Conservation (phyloP, 1,284 basidiomycete species). For the Moniliophthora roreri region DNA sequence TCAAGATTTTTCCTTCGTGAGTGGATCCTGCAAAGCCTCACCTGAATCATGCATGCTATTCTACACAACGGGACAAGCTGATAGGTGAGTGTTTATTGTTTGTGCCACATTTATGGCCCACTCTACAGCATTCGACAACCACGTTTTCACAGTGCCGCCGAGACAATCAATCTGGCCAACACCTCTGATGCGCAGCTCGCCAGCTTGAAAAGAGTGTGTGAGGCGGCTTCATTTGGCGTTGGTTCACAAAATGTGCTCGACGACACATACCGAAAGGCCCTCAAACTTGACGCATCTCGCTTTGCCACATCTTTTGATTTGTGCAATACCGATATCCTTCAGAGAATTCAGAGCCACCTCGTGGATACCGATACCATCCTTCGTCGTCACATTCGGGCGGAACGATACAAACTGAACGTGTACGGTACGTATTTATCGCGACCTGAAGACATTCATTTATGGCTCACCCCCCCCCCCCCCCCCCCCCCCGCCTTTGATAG, state of each 20-base stretch:
- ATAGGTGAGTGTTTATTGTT: too few relatives aligned
- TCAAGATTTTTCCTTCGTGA: too few relatives aligned
- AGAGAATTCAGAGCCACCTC: neutral
- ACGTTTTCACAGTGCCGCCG: too few relatives aligned
- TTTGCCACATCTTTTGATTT: constrained; percentile 30
- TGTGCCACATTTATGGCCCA: too few relatives aligned
- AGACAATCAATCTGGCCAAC: too few relatives aligned
- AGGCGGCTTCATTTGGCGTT: constrained; percentile 30
- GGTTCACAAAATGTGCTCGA: constrained; percentile 28
- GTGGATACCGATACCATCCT: neutral
- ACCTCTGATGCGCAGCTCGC: too few relatives aligned
- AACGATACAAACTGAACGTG: constrained; percentile 31
- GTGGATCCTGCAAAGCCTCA: too few relatives aligned
- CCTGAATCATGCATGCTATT: too few relatives aligned
- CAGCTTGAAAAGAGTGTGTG: constrained; percentile 14
- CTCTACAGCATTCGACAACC: too few relatives aligned
- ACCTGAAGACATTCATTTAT: neutral
- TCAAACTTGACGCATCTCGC: constrained; percentile 28
- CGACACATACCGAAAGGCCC: constrained; percentile 32
- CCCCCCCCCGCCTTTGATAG: constrained; percentile 20
- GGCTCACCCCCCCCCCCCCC: too few relatives aligned
- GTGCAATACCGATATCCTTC: constrained; percentile 1
- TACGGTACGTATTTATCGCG: constrained; percentile 19
- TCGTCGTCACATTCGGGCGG: constrained; percentile 8
- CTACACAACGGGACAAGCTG: too few relatives aligned